Conservation (phyloP, 768 basidiomycete genomes). For the Phanerochaete sordida region DNA sequence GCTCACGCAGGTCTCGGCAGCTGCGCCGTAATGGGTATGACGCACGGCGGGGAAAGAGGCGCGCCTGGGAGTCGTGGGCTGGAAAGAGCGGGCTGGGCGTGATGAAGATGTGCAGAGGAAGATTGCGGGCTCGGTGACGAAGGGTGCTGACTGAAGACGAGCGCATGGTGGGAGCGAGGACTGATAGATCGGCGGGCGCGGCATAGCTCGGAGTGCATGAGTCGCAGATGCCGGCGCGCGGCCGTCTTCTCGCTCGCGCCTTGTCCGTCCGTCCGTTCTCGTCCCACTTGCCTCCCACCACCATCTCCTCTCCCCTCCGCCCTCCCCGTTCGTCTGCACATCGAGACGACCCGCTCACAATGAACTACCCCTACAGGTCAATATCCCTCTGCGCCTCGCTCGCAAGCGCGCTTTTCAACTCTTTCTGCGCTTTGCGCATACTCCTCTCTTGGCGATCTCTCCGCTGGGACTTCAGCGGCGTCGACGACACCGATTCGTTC, state of each 20-base stretch:
- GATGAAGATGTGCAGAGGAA: too few species aligned
- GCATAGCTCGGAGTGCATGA: background rate
- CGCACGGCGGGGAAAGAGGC: background rate
- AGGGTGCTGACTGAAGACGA: background rate
- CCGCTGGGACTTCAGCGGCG: conserved; percentile 34
- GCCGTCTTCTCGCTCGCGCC: background rate
- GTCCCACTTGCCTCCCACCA: background rate
- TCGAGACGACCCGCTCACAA: background rate
- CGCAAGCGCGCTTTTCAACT: conserved; percentile 38
- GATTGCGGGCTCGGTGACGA: background rate
- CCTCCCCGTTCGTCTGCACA: background rate
- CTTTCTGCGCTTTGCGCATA: conserved; percentile 37
- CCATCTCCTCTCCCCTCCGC: background rate
- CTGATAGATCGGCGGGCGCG: background rate
- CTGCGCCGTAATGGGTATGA: background rate
- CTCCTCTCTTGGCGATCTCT: conserved; percentile 42
- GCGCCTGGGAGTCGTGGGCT: background rate
- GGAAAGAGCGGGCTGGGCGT: too few species aligned
- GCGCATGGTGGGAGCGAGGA: background rate
- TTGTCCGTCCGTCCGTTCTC: background rate
- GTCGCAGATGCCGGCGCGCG: background rate
- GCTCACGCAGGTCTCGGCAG: background rate
- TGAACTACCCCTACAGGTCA: conserved; percentile 26
- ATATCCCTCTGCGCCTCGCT: conserved; percentile 35
- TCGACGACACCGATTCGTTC: conserved; percentile 38